A percentile compares a stretch with the other conserved stretches of the same genome.
phyloP scores from a whole-genome alignment of 1,284 basidiomycete genomes.

The Mrakiaceae sp. region DNA sequence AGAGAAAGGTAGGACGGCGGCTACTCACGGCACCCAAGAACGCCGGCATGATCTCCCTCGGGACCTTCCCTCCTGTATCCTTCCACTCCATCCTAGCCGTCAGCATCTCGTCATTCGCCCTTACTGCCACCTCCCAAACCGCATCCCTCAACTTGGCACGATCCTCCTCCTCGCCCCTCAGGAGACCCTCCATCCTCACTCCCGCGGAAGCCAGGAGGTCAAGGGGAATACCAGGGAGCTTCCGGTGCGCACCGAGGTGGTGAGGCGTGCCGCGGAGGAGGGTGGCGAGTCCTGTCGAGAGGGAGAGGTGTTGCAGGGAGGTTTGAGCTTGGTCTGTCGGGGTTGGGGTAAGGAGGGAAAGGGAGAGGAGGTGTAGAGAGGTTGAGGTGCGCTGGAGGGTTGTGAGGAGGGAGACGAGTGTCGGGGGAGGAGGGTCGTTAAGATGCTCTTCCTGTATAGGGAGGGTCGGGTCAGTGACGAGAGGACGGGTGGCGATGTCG shows the following conservation, averaged over 20 bases:
- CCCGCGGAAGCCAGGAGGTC: conserved; percentile 70
- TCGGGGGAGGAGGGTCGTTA: conserved; percentile 53
- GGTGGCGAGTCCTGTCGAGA: conserved; percentile 38
- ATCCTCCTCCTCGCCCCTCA: conserved; percentile 47
- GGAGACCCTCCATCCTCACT: conserved; percentile 71
- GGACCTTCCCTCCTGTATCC: conserved; percentile 48
- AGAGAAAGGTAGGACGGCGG: not conserved
- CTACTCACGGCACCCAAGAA: conserved; percentile 63
- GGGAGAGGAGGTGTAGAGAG: conserved; percentile 64
- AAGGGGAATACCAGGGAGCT: conserved; percentile 59
- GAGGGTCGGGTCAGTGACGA: too few species aligned
- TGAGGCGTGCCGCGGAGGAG: conserved; percentile 67
- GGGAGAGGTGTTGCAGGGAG: conserved; percentile 59
- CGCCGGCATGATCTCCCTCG: conserved; percentile 55
- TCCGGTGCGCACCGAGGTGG: conserved; percentile 49
- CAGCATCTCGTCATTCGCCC: conserved; percentile 84
- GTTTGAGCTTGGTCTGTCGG: conserved; percentile 42
- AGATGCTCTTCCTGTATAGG: conserved; percentile 57
- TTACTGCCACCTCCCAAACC: conserved; percentile 76
- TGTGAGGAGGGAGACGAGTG: conserved; percentile 56
- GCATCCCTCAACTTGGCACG: conserved; percentile 40
- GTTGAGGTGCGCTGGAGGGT: conserved; percentile 70
- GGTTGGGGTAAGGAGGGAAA: conserved; percentile 53
- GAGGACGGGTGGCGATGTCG: too few species aligned
- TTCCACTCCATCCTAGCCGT: conserved; percentile 70